Evolutionary conservation across 345 rosid genomes (phyloP).

Genomic region (Noccaea bulbosa): DNA sequence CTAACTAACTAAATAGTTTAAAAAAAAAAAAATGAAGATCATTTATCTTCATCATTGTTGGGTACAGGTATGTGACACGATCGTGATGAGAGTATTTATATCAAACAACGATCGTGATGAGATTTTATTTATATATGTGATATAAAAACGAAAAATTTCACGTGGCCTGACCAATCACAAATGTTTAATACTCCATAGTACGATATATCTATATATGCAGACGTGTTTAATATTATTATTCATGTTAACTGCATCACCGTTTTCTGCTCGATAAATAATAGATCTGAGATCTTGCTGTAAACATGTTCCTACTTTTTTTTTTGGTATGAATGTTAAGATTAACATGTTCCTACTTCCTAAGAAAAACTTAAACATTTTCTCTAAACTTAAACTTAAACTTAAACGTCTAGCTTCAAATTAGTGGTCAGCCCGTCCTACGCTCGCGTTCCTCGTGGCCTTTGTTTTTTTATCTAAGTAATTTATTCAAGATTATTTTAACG

Average conservation of each 20-base stretch:
- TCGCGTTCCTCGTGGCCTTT: neutral
- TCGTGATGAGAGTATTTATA: slow-evolving; percentile 6
- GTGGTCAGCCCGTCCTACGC: neutral
- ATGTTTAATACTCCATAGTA: too few species aligned
- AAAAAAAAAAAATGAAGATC: neutral
- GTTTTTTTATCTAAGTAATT: neutral
- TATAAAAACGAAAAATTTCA: neutral
- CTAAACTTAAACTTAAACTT: too few species aligned
- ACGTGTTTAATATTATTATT: neutral
- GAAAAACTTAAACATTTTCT: neutral
- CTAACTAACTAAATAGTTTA: neutral
- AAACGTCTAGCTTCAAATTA: neutral
- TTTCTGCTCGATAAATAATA: neutral
- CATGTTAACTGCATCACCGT: too few species aligned
- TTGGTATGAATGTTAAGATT: too few species aligned
- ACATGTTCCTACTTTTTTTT: neutral
- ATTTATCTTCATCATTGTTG: slow-evolving; percentile 10
- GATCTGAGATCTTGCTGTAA: neutral
- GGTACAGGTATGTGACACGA: slow-evolving; percentile 11
- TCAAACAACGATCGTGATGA: neutral
- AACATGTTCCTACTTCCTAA: neutral
- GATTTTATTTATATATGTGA: slow-evolving; percentile 11
- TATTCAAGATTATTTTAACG: too few species aligned
- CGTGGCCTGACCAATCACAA: neutral
- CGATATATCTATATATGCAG: neutral